These are phyloP conservation scores for Luffa aegyptiaca DNA, from an alignment of 306 rosid species.

Conservation along the genomic window DNA sequence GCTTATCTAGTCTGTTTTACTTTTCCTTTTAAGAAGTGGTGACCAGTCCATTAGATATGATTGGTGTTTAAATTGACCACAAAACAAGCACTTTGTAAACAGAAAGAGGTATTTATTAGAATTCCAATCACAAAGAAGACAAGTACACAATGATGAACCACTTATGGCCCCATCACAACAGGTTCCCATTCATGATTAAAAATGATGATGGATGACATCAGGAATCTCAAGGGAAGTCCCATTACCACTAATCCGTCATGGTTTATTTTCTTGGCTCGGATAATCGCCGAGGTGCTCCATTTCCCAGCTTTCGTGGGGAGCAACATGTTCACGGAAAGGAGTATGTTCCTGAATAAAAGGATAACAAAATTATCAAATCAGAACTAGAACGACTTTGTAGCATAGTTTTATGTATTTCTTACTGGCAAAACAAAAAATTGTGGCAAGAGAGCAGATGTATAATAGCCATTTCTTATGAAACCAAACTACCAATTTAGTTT, in stretches of 20 bases:
- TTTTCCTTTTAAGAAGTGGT: slow-evolving; percentile 33
- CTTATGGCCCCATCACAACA: slow-evolving; percentile 39
- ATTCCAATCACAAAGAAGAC: slow-evolving; percentile 23
- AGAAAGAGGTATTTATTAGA: slow-evolving; percentile 17
- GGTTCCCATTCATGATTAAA: slow-evolving; percentile 36
- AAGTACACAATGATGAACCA: slow-evolving; percentile 32
- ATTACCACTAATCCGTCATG: slow-evolving; percentile 29
- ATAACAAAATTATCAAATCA: background rate
- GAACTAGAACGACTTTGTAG: background rate
- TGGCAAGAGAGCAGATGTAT: background rate
- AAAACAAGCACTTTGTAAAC: slow-evolving; percentile 20
- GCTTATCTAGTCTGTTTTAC: slow-evolving; percentile 14
- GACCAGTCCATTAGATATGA: slow-evolving; percentile 29
- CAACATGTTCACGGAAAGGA: slow-evolving; percentile 57
- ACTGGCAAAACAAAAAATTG: background rate
- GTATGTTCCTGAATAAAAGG: slow-evolving; percentile 51
- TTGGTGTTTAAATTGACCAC: slow-evolving; percentile 29
- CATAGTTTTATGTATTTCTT: background rate
- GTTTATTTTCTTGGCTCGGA: slow-evolving; percentile 40
- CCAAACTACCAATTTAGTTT: background rate
- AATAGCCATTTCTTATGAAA: background rate
- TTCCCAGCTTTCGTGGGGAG: slow-evolving; percentile 86
- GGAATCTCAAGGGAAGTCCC: slow-evolving; percentile 22
- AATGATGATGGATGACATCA: slow-evolving; percentile 43
- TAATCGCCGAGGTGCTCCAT: slow-evolving; percentile 53